These are phyloP conservation scores for Bodo saltans DNA, from an alignment of 78 protist species.

Conservation along the genomic window DNA sequence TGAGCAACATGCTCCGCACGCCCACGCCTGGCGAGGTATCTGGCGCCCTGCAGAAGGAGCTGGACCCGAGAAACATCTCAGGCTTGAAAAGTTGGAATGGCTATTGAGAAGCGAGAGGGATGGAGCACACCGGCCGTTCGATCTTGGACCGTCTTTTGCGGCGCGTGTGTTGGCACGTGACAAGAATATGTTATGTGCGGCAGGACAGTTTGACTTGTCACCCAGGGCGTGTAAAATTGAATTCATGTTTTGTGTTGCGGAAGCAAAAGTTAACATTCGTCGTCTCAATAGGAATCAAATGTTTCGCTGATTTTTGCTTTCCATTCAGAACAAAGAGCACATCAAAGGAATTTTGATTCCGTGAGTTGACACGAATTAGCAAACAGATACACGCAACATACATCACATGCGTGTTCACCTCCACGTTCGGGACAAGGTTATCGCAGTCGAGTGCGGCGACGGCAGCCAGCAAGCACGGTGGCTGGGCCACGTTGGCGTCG, in stretches of 20 bases:
- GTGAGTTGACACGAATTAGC: too few relatives aligned
- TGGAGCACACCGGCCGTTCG: too few relatives aligned
- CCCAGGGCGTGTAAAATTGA: too few relatives aligned
- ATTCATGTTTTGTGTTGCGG: too few relatives aligned
- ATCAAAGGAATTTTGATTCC: too few relatives aligned
- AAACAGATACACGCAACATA: too few relatives aligned
- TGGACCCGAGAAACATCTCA: neutral
- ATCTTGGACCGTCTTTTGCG: neutral
- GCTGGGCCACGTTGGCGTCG: slow-evolving; percentile 4
- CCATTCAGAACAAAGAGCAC: too few relatives aligned
- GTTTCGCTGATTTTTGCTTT: too few relatives aligned
- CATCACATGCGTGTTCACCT: neutral
- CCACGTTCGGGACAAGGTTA: neutral
- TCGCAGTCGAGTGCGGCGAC: slow-evolving; percentile 9
- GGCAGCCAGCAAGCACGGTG: neutral
- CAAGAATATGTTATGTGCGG: neutral
- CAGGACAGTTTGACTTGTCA: too few relatives aligned
- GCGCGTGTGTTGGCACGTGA: neutral
- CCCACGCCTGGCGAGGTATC: neutral
- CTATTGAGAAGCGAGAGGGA: too few relatives aligned
- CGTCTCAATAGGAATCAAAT: too few relatives aligned
- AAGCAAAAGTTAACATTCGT: too few relatives aligned
- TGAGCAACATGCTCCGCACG: neutral
- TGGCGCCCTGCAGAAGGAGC: neutral
- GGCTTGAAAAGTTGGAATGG: neutral